A percentile compares a stretch with the other conserved stretches of the same genome.
Conservation (phyloP, 371 early-diverging fungal genomes). For the Hamiltosporidium tvaerminnensis region DNA sequence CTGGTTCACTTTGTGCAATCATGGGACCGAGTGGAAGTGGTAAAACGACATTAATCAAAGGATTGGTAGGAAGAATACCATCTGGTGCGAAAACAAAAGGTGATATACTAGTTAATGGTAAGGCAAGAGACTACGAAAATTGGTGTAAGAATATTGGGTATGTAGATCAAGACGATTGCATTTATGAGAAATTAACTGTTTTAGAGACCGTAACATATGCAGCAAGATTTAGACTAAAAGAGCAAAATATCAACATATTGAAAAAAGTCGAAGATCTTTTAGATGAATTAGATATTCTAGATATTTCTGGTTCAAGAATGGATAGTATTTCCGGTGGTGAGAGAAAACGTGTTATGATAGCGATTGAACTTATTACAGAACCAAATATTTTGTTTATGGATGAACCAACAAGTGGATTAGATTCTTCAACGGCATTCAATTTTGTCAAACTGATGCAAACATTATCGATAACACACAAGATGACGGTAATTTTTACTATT, state of each 20-base stretch:
- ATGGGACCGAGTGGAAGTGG: conserved; percentile 54
- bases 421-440: conserved; percentile 3
- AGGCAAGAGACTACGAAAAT: conserved; percentile 42
- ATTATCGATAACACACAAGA: neutral
- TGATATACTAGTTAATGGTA: conserved; percentile 20
- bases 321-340: conserved; percentile 56
- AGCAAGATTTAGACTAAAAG: neutral
- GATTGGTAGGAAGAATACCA: conserved; percentile 29
- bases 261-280: conserved; percentile 1
- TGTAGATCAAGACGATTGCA: conserved; percentile 23
- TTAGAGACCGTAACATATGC: neutral
- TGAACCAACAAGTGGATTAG: conserved; percentile 56
- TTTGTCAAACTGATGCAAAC: neutral
- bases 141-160: conserved; percentile 19
- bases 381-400: conserved; percentile 57
- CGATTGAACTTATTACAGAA: conserved; percentile 57
- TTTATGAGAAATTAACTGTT: conserved; percentile 17
- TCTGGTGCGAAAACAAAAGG: conserved; percentile 27
- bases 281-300: conserved; percentile 41
- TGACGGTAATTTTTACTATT: neutral
- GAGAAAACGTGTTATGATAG: conserved; percentile 57
- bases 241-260: neutral
- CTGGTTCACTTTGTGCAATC: too few species aligned
- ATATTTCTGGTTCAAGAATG: conserved; percentile 33
- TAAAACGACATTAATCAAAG: conserved; percentile 52